Percentiles rank a stretch among this genome's conserved stretches.
phyloP scores from a whole-genome alignment of 2,329 filamentous ascomycete species.

The Epichloe aotearoae region DNA sequence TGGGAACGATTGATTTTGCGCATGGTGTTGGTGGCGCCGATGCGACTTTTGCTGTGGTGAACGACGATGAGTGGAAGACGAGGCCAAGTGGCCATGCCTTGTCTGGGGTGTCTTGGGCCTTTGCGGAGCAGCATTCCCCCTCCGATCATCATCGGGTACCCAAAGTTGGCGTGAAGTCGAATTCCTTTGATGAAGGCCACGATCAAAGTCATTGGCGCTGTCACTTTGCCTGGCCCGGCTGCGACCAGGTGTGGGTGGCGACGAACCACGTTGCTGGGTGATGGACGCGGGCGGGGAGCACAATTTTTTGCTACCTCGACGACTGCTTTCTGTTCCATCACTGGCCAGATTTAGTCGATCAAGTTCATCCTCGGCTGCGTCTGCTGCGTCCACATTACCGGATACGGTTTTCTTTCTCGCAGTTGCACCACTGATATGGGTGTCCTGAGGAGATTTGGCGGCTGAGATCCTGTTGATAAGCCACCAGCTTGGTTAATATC shows the following conservation, averaged over 20 bases:
- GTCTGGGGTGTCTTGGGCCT: conserved; percentile 5
- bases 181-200: conserved; percentile 11
- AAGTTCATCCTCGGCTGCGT: conserved; percentile 1
- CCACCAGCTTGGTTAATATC: neutral
- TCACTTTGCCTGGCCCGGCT: conserved; percentile 9
- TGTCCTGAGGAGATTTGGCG: neutral
- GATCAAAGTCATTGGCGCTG: conserved; percentile 12
- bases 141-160: conserved; percentile 13
- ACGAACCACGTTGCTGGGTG: conserved; percentile 8
- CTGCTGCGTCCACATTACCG: conserved; percentile 1
- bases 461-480: neutral
- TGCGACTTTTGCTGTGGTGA: conserved; percentile 3
- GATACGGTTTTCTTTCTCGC: conserved; percentile 6
- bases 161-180: conserved; percentile 14
- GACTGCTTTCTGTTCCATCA: conserved; percentile 6
- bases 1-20: neutral
- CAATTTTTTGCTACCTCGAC: conserved; percentile 13
- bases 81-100: neutral
- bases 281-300: conserved; percentile 16
- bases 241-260: conserved; percentile 10
- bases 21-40: neutral
- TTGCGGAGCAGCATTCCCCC: neutral
- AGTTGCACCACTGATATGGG: neutral
- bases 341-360: conserved; percentile 3
- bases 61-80: conserved; percentile 1